phyloP scores from a whole-genome alignment of 768 basidiomycete species.

The Trametes cubensis region DNA sequence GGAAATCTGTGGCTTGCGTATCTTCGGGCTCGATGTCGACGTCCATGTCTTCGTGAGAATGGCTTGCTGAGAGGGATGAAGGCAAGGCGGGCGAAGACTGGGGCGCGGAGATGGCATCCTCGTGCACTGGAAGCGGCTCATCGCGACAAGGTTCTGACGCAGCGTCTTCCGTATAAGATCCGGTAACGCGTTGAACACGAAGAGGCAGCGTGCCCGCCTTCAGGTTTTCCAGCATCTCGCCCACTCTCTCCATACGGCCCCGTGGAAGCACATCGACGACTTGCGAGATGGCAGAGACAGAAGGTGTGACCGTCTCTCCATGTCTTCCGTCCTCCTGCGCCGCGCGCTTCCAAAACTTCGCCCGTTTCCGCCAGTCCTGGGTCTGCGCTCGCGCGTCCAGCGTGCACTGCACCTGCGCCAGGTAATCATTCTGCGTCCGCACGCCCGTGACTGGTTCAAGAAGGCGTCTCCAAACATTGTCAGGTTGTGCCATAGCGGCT shows the following conservation, averaged over 20 bases:
- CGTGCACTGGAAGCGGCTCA: no score
- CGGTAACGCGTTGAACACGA: background rate
- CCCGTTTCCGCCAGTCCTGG: slow-evolving; percentile 25
- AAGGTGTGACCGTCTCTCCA: slow-evolving; percentile 29
- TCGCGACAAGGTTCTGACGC: no score
- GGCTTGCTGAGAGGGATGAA: background rate
- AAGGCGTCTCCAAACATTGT: slow-evolving; percentile 26
- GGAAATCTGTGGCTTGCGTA: background rate
- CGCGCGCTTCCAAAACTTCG: slow-evolving; percentile 29
- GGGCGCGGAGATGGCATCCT: no score
- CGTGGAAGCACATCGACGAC: slow-evolving; percentile 17
- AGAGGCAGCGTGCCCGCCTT: slow-evolving; percentile 8
- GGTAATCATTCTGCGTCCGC: slow-evolving; percentile 29
- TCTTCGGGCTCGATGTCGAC: background rate
- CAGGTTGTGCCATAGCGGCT: slow-evolving; percentile 20
- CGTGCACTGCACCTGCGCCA: slow-evolving; percentile 32
- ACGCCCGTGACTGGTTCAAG: slow-evolving; percentile 30
- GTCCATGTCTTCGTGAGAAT: background rate
- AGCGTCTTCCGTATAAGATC: no score
- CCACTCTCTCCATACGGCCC: slow-evolving; percentile 9
- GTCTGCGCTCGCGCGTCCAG: slow-evolving; percentile 27
- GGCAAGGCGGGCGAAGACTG: background rate
- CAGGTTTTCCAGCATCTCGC: slow-evolving; percentile 16
- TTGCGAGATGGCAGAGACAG: slow-evolving; percentile 26
- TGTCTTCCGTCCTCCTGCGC: slow-evolving; percentile 24